Conservation (phyloP, 1,284 basidiomycete genomes). For the Tilletia setariae region DNA sequence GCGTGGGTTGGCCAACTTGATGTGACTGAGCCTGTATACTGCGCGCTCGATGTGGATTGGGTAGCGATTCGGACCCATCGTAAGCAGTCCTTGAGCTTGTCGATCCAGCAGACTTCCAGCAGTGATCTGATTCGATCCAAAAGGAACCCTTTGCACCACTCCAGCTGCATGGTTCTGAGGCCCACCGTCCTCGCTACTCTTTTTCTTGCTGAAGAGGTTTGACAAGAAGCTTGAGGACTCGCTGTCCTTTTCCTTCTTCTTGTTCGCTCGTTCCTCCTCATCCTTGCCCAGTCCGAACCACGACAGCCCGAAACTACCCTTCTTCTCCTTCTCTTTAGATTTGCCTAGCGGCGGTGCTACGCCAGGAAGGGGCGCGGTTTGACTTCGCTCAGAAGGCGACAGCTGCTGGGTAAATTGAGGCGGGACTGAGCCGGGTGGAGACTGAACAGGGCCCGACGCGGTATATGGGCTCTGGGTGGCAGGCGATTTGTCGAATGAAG, state of each 20-base stretch:
- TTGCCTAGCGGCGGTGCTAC: slow-evolving; percentile 17
- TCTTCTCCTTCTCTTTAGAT: slow-evolving; percentile 44
- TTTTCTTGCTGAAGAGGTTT: slow-evolving; percentile 46
- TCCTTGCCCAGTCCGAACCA: slow-evolving; percentile 52
- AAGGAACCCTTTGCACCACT: not conserved
- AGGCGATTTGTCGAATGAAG: slow-evolving; percentile 35
- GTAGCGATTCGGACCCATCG: slow-evolving; percentile 67
- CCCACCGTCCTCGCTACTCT: slow-evolving; percentile 30
- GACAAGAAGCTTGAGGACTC: slow-evolving; percentile 46
- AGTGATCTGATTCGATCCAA: slow-evolving; percentile 25
- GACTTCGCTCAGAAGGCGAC: not conserved
- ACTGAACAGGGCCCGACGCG: not conserved
- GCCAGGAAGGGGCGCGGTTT: not conserved
- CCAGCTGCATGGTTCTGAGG: not conserved
- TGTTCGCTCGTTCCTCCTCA: slow-evolving; percentile 40
- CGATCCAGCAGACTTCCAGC: slow-evolving; percentile 40
- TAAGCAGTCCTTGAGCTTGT: slow-evolving; percentile 46
- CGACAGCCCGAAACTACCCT: slow-evolving; percentile 41
- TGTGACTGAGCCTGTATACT: slow-evolving; percentile 93
- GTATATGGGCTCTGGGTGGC: not conserved
- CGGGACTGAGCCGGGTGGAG: slow-evolving; percentile 19
- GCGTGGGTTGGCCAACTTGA: slow-evolving; percentile 95
- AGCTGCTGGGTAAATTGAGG: slow-evolving; percentile 18
- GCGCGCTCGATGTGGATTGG: slow-evolving; percentile 97
- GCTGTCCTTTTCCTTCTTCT: slow-evolving; percentile 33